Evolutionary conservation across 73 alveolate genomes (phyloP), one percentile per base, ranked within the genome.

Genomic region (Urostyla sp.): DNA sequence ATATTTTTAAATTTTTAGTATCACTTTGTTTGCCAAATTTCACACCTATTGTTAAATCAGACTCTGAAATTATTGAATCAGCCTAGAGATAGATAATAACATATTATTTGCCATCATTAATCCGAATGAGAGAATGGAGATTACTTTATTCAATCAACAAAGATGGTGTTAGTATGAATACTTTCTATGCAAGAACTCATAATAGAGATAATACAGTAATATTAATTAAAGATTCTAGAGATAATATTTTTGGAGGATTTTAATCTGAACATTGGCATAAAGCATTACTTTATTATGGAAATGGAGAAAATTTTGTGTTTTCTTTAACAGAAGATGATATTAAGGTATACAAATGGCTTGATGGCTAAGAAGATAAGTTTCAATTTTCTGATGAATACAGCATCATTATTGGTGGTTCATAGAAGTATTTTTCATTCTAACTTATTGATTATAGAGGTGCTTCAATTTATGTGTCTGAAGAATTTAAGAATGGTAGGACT

Each of bases 81-180:
- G 59, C 15, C 11, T 31, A 40, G 34, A 44, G 67, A 20, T 51
- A 30, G 66, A 55, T 53, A 38, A 85, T 85, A 0, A 75, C 93
- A n/a, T 56, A 54, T 23, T 50, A 58, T 50, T 77, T 85, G 2
- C 93, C 93, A 0, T 78, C 85, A 3, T 61, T 75, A 6, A 52
- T 85, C 36, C 44, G 89, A 48, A 85, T 75, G 93, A 46, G 85
- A 38, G 89, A 85, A 66, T 85, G 93, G 93, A 52, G 21, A 2
- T 43, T 43, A 24, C 75, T 85, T 1, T 85, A 44, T 30, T 26
- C 89, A 0, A 50, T 85, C 30, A 53, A 63, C 55, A 40, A 21
- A 16, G 93, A 85, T 40, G 93, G 93, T 0, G 79, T 66, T 0
- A 43, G 79, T 7, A 27, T 84, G 63, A 84, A 84, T 54, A 84